Percentiles rank a stretch among this genome's conserved stretches.
These are phyloP conservation scores for Sphagnum tenellum DNA, from an alignment of 225 moss, liverwort and hornwort genomes.

Conservation along the genomic window DNA sequence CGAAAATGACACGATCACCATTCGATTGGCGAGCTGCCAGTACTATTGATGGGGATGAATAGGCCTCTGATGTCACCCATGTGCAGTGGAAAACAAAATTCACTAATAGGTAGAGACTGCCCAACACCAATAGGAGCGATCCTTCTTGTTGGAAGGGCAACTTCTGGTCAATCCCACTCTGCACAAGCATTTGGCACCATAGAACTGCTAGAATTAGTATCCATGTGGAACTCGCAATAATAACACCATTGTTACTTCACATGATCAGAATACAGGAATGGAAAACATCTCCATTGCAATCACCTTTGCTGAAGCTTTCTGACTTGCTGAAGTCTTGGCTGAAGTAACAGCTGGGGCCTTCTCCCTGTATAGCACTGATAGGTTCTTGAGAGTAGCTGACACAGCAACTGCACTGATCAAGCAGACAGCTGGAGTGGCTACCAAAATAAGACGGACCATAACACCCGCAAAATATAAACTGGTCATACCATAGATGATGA, in stretches of 20 bases:
- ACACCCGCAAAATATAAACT: slow-evolving; percentile 98
- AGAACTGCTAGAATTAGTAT: neutral
- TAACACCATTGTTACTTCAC: no score
- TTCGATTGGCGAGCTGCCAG: slow-evolving; percentile 95
- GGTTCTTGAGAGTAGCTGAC: slow-evolving; percentile 78
- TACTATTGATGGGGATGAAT: slow-evolving; percentile 97
- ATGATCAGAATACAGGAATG: neutral
- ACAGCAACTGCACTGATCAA: slow-evolving; percentile 84
- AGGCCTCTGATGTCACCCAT: slow-evolving; percentile 99
- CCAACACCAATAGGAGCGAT: slow-evolving; percentile 52
- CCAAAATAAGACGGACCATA: slow-evolving; percentile 98
- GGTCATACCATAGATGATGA: slow-evolving; percentile 90
- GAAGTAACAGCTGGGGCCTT: slow-evolving; percentile 49
- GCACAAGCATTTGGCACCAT: slow-evolving; percentile 17
- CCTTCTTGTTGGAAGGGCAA: slow-evolving; percentile 92
- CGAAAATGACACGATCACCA: slow-evolving; percentile 94
- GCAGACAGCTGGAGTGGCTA: slow-evolving; percentile 96
- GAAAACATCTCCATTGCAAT: neutral
- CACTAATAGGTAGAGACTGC: slow-evolving; percentile 66
- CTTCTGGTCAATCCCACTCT: slow-evolving; percentile 73
- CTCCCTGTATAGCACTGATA: slow-evolving; percentile 53
- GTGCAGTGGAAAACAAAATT: slow-evolving; percentile 87
- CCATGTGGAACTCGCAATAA: no score
- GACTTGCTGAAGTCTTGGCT: slow-evolving; percentile 55
- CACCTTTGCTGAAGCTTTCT: slow-evolving; percentile 91